These are phyloP conservation scores for Pichia manshurica DNA, from an alignment of 805 yeast genomes.

Conservation along the genomic window DNA sequence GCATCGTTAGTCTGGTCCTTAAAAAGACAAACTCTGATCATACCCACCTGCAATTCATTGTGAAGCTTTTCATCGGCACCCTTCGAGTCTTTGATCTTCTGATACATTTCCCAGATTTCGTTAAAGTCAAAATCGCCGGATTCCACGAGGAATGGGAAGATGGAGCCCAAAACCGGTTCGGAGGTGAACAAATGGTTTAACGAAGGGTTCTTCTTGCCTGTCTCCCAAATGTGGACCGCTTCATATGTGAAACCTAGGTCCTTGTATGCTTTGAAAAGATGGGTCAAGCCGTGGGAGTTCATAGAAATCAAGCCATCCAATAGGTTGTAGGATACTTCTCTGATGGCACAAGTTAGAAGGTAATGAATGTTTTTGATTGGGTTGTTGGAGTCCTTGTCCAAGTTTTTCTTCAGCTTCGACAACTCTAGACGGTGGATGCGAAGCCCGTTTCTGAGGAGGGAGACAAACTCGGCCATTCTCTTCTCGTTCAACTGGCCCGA, in stretches of 20 bases:
- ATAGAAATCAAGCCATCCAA: constrained; percentile 38
- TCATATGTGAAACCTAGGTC: constrained; percentile 58
- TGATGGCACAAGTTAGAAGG: constrained; percentile 43
- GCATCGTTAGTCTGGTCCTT: constrained; percentile 65
- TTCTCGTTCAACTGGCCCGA: constrained; percentile 43
- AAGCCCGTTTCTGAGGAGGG: constrained; percentile 48
- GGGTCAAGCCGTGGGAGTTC: constrained; percentile 52
- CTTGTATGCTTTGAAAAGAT: constrained; percentile 50
- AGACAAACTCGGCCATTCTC: constrained; percentile 45
- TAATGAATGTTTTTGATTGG: constrained; percentile 51
- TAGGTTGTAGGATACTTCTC: constrained; percentile 48
- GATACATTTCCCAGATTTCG: constrained; percentile 54
- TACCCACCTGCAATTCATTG: constrained; percentile 55
- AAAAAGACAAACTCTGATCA: constrained; percentile 66
- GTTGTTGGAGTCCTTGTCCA: constrained; percentile 52
- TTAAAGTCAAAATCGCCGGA: constrained; percentile 54
- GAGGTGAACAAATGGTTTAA: constrained; percentile 45
- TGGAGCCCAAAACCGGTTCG: constrained; percentile 62
- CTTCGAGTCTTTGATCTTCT: constrained; percentile 32
- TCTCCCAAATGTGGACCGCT: constrained; percentile 66
- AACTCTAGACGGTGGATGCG: constrained; percentile 51
- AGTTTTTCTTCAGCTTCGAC: constrained; percentile 50
- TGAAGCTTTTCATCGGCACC: constrained; percentile 29
- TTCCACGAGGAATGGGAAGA: constrained; percentile 61
- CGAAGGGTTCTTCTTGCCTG: constrained; percentile 43